Percentiles rank a stretch among this genome's conserved stretches.
phyloP scores from a whole-genome alignment of 2,329 filamentous ascomycete genomes.

The Huntiella omanensis region DNA sequence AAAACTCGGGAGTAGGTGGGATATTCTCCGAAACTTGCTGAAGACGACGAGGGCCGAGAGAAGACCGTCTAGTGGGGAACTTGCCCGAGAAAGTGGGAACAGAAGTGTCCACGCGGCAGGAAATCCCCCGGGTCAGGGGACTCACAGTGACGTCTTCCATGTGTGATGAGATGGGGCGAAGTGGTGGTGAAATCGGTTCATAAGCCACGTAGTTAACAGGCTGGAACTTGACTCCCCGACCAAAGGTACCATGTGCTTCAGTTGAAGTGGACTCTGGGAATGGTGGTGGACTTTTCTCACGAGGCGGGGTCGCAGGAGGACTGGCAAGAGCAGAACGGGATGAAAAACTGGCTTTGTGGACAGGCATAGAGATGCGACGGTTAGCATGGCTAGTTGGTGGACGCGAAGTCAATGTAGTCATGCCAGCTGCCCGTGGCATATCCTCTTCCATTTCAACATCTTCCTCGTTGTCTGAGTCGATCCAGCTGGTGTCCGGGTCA shows the following conservation, averaged over 20 bases:
- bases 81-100: too few relatives aligned
- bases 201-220: not conserved
- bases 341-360: constrained; percentile 2
- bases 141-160: too few relatives aligned
- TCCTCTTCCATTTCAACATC: constrained; percentile 13
- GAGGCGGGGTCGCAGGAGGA: constrained; percentile 6
- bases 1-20: too few relatives aligned
- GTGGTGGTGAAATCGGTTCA: constrained; percentile 7
- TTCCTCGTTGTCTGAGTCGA: constrained; percentile 20
- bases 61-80: too few relatives aligned
- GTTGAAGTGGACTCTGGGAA: not conserved
- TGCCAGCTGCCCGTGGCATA: not conserved
- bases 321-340: constrained; percentile 1
- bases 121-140: too few relatives aligned
- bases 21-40: too few relatives aligned
- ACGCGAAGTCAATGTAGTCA: not conserved
- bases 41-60: too few relatives aligned
- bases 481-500: constrained; percentile 19
- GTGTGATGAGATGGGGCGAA: not conserved
- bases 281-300: constrained; percentile 2
- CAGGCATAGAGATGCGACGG: not conserved
- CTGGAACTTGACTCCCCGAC: not conserved
- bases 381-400: not conserved
- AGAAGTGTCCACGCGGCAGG: too few relatives aligned
- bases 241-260: not conserved